Percentiles rank a stretch among this genome's conserved stretches.
phyloP scores from a whole-genome alignment of 495 filamentous ascomycete genomes.

The Aspergillus biplanus region DNA sequence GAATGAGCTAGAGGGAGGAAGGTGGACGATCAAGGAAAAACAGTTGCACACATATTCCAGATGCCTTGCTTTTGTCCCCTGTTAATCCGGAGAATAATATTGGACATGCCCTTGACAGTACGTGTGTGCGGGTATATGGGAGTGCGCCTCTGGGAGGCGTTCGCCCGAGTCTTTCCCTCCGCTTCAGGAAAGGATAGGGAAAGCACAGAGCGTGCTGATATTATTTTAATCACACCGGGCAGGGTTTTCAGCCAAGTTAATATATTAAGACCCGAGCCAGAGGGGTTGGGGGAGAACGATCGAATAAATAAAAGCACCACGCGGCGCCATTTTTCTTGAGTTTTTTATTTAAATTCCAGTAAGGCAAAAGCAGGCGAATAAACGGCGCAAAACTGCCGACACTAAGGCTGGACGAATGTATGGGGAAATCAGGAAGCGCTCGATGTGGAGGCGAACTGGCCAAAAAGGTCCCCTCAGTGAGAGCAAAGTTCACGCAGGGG shows the following conservation, averaged over 20 bases:
- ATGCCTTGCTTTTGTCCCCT: not conserved
- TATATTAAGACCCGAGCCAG: not conserved
- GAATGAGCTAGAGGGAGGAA: not conserved
- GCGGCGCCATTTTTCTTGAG: not conserved
- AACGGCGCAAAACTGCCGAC: not conserved
- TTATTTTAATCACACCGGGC: not conserved
- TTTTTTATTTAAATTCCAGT: not conserved
- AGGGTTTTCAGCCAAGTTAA: not conserved
- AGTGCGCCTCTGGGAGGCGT: not conserved
- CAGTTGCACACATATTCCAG: not conserved
- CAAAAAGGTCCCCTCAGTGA: not conserved
- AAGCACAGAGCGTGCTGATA: not conserved
- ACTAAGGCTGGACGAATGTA: not conserved
- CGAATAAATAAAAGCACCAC: slow-evolving; percentile 1
- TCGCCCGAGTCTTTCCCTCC: not conserved
- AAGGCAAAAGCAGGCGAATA: not conserved
- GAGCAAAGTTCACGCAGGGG: slow-evolving; percentile 16
- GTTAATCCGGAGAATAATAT: not conserved
- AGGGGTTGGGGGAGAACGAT: slow-evolving; percentile 1
- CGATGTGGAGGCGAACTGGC: not conserved
- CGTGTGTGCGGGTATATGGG: not conserved
- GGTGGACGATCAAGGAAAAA: not conserved
- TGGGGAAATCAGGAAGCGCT: not conserved
- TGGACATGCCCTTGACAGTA: not conserved
- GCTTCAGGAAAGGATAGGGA: not conserved